phyloP scores from a whole-genome alignment of 805 yeast genomes.

The Suhomyces prunicola region DNA sequence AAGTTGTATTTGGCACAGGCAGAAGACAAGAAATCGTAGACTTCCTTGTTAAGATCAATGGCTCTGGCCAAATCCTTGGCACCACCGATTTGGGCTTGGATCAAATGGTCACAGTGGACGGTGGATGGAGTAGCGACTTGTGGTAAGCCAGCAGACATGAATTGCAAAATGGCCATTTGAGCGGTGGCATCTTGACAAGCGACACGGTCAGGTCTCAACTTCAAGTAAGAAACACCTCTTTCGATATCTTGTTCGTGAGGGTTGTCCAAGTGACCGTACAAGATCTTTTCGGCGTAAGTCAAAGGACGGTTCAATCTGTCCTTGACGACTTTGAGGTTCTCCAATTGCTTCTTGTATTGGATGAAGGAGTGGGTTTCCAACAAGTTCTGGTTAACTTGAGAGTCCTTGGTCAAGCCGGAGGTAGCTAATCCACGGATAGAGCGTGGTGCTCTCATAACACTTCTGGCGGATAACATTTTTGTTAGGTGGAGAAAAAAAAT shows the following conservation, averaged over 20 bases:
- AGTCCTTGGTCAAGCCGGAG: constrained; percentile 55
- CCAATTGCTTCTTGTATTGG: constrained; percentile 86
- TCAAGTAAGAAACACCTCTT: constrained; percentile 88
- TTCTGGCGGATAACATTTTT: constrained; percentile 43
- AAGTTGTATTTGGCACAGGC: constrained; percentile 94
- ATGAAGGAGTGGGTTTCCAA: constrained; percentile 82
- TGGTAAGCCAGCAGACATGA: constrained; percentile 92
- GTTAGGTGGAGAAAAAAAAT: constrained; percentile 3
- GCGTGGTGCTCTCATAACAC: constrained; percentile 32
- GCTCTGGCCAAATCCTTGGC: constrained; percentile 81
- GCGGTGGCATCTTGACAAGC: constrained; percentile 99
- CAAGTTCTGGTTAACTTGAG: constrained; percentile 77
- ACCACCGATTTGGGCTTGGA: constrained; percentile 94
- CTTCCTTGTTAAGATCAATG: constrained; percentile 86
- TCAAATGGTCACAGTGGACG: constrained; percentile 96
- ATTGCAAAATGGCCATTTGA: constrained; percentile 95
- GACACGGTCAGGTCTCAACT: constrained; percentile 95
- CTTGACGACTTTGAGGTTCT: constrained; percentile 82
- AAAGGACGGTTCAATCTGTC: constrained; percentile 81
- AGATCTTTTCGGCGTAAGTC: constrained; percentile 92
- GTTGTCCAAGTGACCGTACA: constrained; percentile 91
- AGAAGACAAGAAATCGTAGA: constrained; percentile 82
- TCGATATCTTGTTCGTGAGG: constrained; percentile 83
- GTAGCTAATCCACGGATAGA: constrained; percentile 50
- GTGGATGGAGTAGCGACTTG: constrained; percentile 92